phyloP scores from a whole-genome alignment of 345 rosid genomes.

The Dovyalis caffra region DNA sequence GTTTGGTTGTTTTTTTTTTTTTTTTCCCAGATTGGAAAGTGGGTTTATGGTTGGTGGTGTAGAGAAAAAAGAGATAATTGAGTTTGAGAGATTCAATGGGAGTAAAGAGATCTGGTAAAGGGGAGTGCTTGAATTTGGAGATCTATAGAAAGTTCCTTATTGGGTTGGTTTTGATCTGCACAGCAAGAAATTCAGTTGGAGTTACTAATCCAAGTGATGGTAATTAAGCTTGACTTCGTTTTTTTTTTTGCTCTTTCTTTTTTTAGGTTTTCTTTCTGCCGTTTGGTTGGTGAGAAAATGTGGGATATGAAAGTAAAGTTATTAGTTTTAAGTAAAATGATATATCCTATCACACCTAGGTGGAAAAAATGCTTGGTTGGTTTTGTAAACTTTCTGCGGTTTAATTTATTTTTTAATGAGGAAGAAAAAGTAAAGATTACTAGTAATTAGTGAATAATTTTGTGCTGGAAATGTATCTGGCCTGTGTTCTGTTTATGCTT shows the following conservation, averaged over 20 bases:
- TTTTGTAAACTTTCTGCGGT: background rate
- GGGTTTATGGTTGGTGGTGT: constrained; percentile 33
- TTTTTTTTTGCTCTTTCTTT: background rate
- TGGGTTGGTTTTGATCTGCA: constrained; percentile 57
- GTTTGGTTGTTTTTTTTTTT: constrained; percentile 4
- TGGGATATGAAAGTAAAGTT: background rate
- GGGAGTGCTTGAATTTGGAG: constrained; percentile 38
- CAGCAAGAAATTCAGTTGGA: constrained; percentile 49
- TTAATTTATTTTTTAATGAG: background rate
- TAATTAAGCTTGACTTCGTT: constrained; percentile 22
- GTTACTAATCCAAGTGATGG: constrained; percentile 79
- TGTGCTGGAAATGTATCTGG: background rate
- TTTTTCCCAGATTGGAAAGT: constrained; percentile 51
- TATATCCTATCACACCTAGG: background rate
- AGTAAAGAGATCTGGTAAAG: constrained; percentile 48
- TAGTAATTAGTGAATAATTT: background rate
- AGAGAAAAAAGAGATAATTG: constrained; percentile 18
- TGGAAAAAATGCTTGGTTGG: background rate
- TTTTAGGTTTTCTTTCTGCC: background rate
- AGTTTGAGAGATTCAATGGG: constrained; percentile 43
- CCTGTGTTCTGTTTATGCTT: too few species aligned
- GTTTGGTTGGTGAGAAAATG: constrained; percentile 9
- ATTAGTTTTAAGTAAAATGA: background rate
- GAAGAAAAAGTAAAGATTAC: too few species aligned
- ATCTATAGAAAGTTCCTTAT: constrained; percentile 43